These are phyloP conservation scores for Hibiscus tridactylites DNA, from an alignment of 345 rosid species.

Conservation along the genomic window DNA sequence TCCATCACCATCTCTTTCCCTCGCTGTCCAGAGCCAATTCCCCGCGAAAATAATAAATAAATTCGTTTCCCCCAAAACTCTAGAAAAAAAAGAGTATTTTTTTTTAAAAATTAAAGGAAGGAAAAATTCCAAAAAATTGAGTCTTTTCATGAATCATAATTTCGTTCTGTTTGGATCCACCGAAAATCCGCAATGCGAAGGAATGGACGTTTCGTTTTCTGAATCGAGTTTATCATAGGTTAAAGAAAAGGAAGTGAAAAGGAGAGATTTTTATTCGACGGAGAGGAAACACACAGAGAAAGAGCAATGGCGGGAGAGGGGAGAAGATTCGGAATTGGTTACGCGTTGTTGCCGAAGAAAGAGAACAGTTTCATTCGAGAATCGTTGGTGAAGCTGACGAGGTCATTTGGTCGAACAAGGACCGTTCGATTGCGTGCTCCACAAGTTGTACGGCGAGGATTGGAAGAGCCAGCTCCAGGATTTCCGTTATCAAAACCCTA, in stretches of 20 bases:
- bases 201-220: background rate
- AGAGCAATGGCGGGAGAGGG: constrained; percentile 27
- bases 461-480: constrained; percentile 39
- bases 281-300: background rate
- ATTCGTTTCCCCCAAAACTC: too few relatives aligned
- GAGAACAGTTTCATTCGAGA: constrained; percentile 40
- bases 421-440: constrained; percentile 51
- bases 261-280: background rate
- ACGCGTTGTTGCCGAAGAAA: constrained; percentile 49
- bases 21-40: too few relatives aligned
- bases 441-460: constrained; percentile 45
- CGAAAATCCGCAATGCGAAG: background rate
- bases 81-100: too few relatives aligned
- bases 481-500: constrained; percentile 28
- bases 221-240: background rate
- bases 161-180: background rate
- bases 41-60: too few relatives aligned
- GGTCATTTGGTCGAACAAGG: constrained; percentile 38
- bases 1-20: too few relatives aligned
- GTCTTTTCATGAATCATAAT: constrained; percentile 1
- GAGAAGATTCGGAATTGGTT: constrained; percentile 37
- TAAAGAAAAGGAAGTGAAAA: background rate
- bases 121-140: background rate
- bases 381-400: constrained; percentile 27
- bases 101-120: background rate